These are phyloP conservation scores for Phaseolus coccineus DNA, from an alignment of 331 rosid species.

Conservation along the genomic window DNA sequence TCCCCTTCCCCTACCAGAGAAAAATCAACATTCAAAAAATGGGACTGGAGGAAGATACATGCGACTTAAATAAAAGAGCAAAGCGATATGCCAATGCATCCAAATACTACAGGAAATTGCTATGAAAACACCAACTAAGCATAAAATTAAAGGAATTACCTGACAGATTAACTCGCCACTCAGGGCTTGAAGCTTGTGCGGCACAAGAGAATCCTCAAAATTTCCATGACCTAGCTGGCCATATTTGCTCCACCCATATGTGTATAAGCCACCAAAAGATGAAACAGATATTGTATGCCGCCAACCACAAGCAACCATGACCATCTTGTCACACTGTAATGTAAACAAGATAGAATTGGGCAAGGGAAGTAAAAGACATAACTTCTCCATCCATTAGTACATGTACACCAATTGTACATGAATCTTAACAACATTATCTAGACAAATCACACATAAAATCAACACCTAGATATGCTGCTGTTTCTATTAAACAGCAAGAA, in stretches of 20 bases:
- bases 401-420: slow-evolving; percentile 1
- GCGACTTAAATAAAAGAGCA: slow-evolving; percentile 23
- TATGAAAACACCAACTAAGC: slow-evolving; percentile 17
- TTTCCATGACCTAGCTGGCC: slow-evolving; percentile 96
- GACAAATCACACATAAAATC: slow-evolving; percentile 4
- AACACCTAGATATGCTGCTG: slow-evolving; percentile 23
- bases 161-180: slow-evolving; percentile 54
- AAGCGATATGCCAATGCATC: neutral
- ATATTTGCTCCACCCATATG: slow-evolving; percentile 96
- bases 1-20: slow-evolving; percentile 14
- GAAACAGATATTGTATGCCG: slow-evolving; percentile 91
- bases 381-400: slow-evolving; percentile 25
- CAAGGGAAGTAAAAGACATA: slow-evolving; percentile 5
- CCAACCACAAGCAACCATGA: slow-evolving; percentile 97
- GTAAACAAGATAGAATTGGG: slow-evolving; percentile 37
- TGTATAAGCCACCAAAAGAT: slow-evolving; percentile 69
- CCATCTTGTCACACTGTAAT: slow-evolving; percentile 77
- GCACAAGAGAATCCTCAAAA: slow-evolving; percentile 82
- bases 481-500: slow-evolving; percentile 11
- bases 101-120: slow-evolving; percentile 26
- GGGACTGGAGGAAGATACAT: slow-evolving; percentile 14
- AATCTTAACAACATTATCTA: slow-evolving; percentile 34
- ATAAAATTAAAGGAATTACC: slow-evolving; percentile 54
- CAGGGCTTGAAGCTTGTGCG: slow-evolving; percentile 77
- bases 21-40: slow-evolving; percentile 21